Percentiles rank a stretch among this genome's conserved stretches.
These are phyloP conservation scores for Beauveria sp. DNA, from an alignment of 2,329 filamentous ascomycete genomes.

Conservation along the genomic window DNA sequence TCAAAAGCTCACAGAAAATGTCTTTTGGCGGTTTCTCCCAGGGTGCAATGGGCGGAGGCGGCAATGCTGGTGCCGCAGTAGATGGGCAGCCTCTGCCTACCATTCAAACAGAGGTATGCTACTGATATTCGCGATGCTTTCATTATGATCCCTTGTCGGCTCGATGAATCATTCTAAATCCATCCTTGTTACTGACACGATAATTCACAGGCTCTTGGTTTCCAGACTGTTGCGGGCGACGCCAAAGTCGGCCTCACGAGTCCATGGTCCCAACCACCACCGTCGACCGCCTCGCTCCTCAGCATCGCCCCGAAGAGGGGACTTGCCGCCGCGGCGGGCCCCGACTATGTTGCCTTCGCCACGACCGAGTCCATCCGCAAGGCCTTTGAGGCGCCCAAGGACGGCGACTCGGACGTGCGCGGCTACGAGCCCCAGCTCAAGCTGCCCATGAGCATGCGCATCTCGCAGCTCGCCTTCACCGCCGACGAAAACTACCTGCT, in stretches of 20 bases:
- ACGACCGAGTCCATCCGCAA: constrained; percentile 71
- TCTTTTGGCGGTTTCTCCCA: constrained; percentile 48
- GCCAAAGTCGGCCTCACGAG: constrained; percentile 74
- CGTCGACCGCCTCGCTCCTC: constrained; percentile 73
- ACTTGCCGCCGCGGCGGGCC: constrained; percentile 79
- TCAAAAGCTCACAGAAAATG: constrained; percentile 34
- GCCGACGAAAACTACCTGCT: constrained; percentile 82
- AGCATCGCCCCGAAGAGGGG: constrained; percentile 74
- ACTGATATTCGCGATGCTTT: neutral
- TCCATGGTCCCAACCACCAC: constrained; percentile 69
- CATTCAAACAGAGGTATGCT: constrained; percentile 70
- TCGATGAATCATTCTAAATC: no score
- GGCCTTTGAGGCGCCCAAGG: constrained; percentile 56
- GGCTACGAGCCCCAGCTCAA: constrained; percentile 66
- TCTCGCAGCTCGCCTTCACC: constrained; percentile 86
- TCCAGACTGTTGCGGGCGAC: constrained; percentile 71
- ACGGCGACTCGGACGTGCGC: constrained; percentile 57
- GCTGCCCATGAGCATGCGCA: constrained; percentile 63
- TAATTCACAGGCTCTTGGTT: constrained; percentile 58
- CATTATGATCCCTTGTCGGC: neutral
- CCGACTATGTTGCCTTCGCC: constrained; percentile 68
- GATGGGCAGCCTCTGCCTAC: constrained; percentile 63
- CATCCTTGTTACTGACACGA: constrained; percentile 13
- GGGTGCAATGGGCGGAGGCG: constrained; percentile 32
- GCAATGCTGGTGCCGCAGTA: constrained; percentile 30